phyloP scores from a whole-genome alignment of 495 filamentous ascomycete genomes.

The Neurospora pannonica region DNA sequence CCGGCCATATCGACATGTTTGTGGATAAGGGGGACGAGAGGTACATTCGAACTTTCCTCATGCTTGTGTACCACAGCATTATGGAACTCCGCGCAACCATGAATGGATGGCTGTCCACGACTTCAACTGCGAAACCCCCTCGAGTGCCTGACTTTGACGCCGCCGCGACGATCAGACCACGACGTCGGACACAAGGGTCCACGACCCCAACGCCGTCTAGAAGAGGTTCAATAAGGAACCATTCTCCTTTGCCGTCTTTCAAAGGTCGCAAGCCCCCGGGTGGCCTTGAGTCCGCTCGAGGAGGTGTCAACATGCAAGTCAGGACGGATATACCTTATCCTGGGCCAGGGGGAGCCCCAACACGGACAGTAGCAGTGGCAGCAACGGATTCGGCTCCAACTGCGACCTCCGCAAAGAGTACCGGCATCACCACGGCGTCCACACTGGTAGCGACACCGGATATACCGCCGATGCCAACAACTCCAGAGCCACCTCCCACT shows the following conservation, averaged over 20 bases:
- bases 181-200: not conserved
- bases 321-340: slow-evolving; percentile 16
- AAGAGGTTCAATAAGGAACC: not conserved
- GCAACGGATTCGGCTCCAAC: not conserved
- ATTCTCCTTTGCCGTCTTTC: not conserved
- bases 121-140: not conserved
- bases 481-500: not conserved
- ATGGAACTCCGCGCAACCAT: slow-evolving; percentile 54
- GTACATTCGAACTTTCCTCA: slow-evolving; percentile 67
- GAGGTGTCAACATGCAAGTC: slow-evolving; percentile 10
- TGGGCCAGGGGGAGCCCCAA: not conserved
- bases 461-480: not conserved
- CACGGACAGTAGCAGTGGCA: not conserved
- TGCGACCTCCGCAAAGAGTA: not conserved
- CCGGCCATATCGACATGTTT: slow-evolving; percentile 55
- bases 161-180: slow-evolving; percentile 18
- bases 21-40: slow-evolving; percentile 61
- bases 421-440: not conserved
- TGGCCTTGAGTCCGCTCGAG: not conserved
- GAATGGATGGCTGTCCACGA: slow-evolving; percentile 1
- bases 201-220: not conserved
- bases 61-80: slow-evolving; percentile 66
- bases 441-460: not conserved
- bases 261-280: not conserved
- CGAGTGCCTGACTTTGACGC: slow-evolving; percentile 7